Evolutionary conservation across 805 yeast species (phyloP).

Genomic region (Nematodospora valgi): DNA sequence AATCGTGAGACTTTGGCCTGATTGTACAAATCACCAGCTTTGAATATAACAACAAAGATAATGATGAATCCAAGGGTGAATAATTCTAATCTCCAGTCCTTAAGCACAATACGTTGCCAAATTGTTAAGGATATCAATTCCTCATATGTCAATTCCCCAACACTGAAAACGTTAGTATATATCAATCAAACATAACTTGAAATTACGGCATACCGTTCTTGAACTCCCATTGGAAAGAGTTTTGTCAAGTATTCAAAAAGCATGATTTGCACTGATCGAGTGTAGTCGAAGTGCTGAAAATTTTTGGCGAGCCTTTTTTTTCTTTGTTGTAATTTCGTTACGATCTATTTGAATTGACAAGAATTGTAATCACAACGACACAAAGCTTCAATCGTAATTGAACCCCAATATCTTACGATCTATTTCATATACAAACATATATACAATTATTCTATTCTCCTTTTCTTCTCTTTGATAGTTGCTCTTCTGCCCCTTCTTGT

Average conservation of each 20-base stretch:
- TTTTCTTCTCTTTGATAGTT: conserved; percentile 8
- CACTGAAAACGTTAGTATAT: conserved; percentile 10
- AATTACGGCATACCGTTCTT: conserved; percentile 6
- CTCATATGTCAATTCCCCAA: too few species aligned
- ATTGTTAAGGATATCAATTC: conserved; percentile 60
- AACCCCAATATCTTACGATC: too few species aligned
- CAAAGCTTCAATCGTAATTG: too few species aligned
- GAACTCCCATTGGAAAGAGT: conserved; percentile 8
- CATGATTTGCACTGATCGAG: conserved; percentile 1
- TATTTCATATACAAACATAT: too few species aligned
- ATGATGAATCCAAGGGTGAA: conserved; percentile 50
- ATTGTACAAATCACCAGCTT: conserved; percentile 61
- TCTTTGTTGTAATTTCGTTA: too few species aligned
- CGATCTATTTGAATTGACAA: too few species aligned
- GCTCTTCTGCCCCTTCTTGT: conserved; percentile 18
- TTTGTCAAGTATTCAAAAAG: conserved; percentile 8
- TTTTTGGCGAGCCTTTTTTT: too few species aligned
- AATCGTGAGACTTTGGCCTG: conserved; percentile 49
- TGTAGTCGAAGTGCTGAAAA: neutral
- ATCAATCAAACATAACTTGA: neutral
- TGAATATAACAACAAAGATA: conserved; percentile 48
- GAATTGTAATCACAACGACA: too few species aligned
- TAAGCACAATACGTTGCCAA: conserved; percentile 51
- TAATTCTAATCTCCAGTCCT: conserved; percentile 78
- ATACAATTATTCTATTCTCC: too few species aligned